Evolutionary conservation across 2,329 filamentous ascomycete genomes (phyloP).

Genomic region (Sporothrix pseudoabietina): DNA sequence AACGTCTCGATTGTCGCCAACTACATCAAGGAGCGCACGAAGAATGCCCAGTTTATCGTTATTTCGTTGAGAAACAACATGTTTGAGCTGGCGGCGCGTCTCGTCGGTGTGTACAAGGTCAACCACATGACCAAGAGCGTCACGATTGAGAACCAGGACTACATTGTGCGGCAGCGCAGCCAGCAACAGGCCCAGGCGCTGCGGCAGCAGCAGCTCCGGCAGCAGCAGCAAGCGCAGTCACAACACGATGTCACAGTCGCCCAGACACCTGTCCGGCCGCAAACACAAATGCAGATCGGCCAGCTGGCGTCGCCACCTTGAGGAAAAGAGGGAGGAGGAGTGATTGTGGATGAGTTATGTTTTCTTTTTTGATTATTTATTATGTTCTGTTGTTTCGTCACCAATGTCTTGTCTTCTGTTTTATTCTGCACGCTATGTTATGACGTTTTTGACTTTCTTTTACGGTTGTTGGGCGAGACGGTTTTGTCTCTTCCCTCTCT

Average conservation of each 20-base stretch:
- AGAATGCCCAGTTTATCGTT: conserved; percentile 99
- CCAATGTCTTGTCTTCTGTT: background rate
- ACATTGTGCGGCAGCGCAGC: conserved; percentile 54
- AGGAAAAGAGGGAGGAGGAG: background rate
- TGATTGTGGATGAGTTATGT: background rate
- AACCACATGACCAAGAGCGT: conserved; percentile 98
- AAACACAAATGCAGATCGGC: conserved; percentile 24
- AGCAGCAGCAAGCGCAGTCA: conserved; percentile 37
- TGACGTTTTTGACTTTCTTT: background rate
- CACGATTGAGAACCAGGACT: conserved; percentile 83
- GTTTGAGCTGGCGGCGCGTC: conserved; percentile 94
- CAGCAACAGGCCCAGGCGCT: conserved; percentile 34
- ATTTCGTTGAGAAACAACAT: conserved; percentile 98
- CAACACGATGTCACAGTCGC: conserved; percentile 31
- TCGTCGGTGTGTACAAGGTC: conserved; percentile 98
- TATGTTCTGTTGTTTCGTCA: background rate
- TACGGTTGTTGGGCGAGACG: conserved; percentile 4
- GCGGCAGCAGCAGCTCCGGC: conserved; percentile 40
- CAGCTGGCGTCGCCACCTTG: conserved; percentile 34
- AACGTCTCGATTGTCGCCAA: conserved; percentile 98
- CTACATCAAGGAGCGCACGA: conserved; percentile 98
- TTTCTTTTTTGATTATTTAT: background rate
- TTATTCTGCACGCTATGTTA: background rate
- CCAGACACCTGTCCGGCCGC: conserved; percentile 30
- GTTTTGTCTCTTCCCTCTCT: conserved; percentile 5